Conservation (phyloP, 345 rosid species). For the Dipteronia dyeriana region DNA sequence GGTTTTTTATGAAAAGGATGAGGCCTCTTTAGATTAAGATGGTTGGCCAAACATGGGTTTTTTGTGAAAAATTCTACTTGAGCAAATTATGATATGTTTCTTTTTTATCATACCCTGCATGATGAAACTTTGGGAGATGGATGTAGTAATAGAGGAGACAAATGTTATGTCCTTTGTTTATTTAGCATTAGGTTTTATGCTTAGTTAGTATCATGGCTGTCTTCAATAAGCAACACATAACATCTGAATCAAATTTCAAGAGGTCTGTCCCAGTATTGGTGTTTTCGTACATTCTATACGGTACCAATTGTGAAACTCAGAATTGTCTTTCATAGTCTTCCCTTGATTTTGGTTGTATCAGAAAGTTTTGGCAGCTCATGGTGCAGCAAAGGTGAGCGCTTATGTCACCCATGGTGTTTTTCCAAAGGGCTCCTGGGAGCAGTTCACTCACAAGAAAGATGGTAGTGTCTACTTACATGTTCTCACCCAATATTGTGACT, state of each 20-base stretch:
- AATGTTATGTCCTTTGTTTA: background rate
- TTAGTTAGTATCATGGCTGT: background rate
- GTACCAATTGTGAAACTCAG: background rate
- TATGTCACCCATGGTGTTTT: constrained; percentile 97
- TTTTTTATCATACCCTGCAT: background rate
- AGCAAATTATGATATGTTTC: background rate
- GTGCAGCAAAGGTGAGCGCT: constrained; percentile 94
- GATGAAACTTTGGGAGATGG: background rate
- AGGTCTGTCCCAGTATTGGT: background rate
- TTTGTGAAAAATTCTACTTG: background rate
- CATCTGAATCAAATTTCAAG: background rate
- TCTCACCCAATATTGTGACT: background rate
- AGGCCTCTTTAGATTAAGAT: background rate
- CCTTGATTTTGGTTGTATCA: constrained; percentile 30
- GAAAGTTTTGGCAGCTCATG: constrained; percentile 91
- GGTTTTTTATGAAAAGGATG: background rate
- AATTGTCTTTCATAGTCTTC: background rate
- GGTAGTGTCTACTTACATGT: constrained; percentile 37
- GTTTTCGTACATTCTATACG: background rate
- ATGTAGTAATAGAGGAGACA: background rate
- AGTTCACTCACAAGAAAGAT: constrained; percentile 55
- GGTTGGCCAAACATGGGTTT: background rate
- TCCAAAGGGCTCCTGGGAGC: constrained; percentile 94
- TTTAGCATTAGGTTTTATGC: background rate
- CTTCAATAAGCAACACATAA: background rate